phyloP scores from a whole-genome alignment of 768 basidiomycete genomes.

The Leccinum variicolor region DNA sequence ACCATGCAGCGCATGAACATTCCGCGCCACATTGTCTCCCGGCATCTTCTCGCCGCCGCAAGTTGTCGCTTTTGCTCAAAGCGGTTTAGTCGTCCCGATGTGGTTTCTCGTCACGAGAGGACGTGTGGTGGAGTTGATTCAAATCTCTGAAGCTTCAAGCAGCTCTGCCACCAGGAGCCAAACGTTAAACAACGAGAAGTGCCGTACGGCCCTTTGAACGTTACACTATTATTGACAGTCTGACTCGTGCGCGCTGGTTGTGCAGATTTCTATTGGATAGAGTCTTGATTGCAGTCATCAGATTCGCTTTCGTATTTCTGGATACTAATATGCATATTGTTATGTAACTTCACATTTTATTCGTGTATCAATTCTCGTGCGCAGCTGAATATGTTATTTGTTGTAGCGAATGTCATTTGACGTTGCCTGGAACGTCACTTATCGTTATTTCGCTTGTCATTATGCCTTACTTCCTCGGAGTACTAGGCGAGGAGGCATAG shows the following conservation, averaged over 20 bases:
- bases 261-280: neutral
- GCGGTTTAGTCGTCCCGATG: constrained; percentile 26
- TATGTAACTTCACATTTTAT: constrained; percentile 6
- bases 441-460: constrained; percentile 1
- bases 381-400: constrained; percentile 1
- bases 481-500: neutral
- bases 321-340: constrained; percentile 7
- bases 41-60: constrained; percentile 25
- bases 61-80: constrained; percentile 21
- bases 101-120: constrained; percentile 26
- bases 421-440: neutral
- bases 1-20: constrained; percentile 29
- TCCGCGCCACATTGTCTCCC: constrained; percentile 27
- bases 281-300: neutral
- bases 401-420: neutral
- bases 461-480: neutral
- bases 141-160: neutral
- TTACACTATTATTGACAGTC: neutral
- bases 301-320: constrained; percentile 4
- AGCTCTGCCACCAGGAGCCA: neutral
- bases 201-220: neutral
- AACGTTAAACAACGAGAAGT: neutral
- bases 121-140: constrained; percentile 11
- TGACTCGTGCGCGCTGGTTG: neutral
- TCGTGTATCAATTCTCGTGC: constrained; percentile 8